phyloP scores from a whole-genome alignment of 177 flowering plant genomes.

The Tripterygium wilfordii region DNA sequence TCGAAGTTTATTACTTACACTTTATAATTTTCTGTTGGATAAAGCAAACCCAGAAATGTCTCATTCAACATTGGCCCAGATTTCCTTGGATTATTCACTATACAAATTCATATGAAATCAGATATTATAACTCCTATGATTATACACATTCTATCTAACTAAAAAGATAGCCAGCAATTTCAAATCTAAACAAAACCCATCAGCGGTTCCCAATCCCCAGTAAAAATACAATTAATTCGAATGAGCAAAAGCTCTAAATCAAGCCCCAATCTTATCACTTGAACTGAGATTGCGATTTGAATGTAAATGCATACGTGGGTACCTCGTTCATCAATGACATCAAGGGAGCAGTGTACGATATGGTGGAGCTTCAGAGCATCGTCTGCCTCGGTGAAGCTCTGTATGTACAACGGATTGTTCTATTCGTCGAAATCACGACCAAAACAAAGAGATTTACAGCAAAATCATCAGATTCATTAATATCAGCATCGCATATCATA shows the following conservation, averaged over 20 bases:
- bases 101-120: too few relatives aligned
- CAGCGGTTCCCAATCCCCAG: too few relatives aligned
- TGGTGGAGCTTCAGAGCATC: slow-evolving; percentile 94
- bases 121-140: too few relatives aligned
- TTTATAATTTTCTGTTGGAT: slow-evolving; percentile 95
- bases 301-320: background rate
- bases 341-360: slow-evolving; percentile 91
- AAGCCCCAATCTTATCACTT: too few relatives aligned
- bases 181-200: too few relatives aligned
- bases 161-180: too few relatives aligned
- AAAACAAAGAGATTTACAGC: too few relatives aligned
- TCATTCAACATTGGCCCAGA: slow-evolving; percentile 79
- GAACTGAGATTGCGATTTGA: background rate
- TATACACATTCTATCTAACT: too few relatives aligned
- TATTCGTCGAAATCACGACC: slow-evolving; percentile 12
- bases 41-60: slow-evolving; percentile 95
- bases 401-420: slow-evolving; percentile 92
- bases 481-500: too few relatives aligned
- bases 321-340: slow-evolving; percentile 94
- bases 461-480: too few relatives aligned
- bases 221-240: too few relatives aligned
- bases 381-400: slow-evolving; percentile 93
- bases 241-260: too few relatives aligned
- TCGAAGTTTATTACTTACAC: slow-evolving; percentile 54
- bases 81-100: slow-evolving; percentile 94